Evolutionary conservation across 2,329 filamentous ascomycete species (phyloP).

Genomic region (Aspergillus sp.): DNA sequence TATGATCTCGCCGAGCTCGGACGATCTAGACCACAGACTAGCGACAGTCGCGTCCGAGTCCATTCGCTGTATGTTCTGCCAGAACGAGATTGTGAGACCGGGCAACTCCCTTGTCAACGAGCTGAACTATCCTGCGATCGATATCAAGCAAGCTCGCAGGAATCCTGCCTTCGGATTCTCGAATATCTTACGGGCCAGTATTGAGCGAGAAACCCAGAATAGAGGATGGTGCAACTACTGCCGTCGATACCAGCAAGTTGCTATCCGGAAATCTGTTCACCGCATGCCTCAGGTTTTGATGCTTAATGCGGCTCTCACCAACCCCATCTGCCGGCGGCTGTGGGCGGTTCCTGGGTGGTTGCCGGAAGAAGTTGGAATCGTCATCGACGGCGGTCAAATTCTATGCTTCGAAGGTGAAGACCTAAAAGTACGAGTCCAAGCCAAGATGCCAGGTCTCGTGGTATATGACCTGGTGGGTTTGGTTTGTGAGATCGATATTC

Average conservation of each 20-base stretch:
- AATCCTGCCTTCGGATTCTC: slow-evolving; percentile 68
- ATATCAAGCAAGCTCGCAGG: slow-evolving; percentile 54
- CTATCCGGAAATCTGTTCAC: slow-evolving; percentile 80
- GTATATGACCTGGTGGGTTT: slow-evolving; percentile 91
- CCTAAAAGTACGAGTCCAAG: slow-evolving; percentile 74
- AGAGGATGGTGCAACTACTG: slow-evolving; percentile 93
- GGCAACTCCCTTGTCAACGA: slow-evolving; percentile 83
- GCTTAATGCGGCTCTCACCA: slow-evolving; percentile 77
- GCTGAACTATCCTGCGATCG: slow-evolving; percentile 70
- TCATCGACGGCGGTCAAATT: slow-evolving; percentile 87
- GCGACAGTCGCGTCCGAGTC: slow-evolving; percentile 47
- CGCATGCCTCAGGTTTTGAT: slow-evolving; percentile 82
- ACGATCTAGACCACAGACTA: slow-evolving; percentile 69
- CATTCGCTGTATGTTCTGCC: slow-evolving; percentile 84
- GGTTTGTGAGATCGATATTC: slow-evolving; percentile 85
- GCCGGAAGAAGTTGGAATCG: slow-evolving; percentile 89
- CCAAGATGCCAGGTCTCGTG: slow-evolving; percentile 75
- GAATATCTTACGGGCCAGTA: slow-evolving; percentile 85
- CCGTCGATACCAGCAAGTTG: slow-evolving; percentile 83
- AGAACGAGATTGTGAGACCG: slow-evolving; percentile 78
- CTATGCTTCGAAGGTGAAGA: slow-evolving; percentile 95
- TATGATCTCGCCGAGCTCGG: slow-evolving; percentile 62
- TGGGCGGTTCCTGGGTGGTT: slow-evolving; percentile 92
- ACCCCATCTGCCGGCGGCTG: slow-evolving; percentile 67
- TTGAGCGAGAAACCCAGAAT: slow-evolving; percentile 84